These are phyloP conservation scores for Penicillium sp. DNA, from an alignment of 2,329 filamentous ascomycete species.

Conservation along the genomic window DNA sequence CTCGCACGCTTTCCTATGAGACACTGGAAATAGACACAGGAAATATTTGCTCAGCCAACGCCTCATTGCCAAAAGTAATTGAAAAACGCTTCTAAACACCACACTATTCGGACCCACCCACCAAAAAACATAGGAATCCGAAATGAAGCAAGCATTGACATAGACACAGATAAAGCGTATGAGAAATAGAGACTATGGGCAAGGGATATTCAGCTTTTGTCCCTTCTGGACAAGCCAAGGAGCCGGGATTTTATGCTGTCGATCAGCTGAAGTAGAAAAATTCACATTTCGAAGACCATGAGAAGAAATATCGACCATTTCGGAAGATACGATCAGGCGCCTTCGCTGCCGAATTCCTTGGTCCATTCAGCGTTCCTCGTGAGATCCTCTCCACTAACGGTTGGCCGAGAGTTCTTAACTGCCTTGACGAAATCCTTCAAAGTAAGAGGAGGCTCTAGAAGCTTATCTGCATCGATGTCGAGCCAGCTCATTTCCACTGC, in stretches of 20 bases:
- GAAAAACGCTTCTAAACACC: constrained; percentile 33
- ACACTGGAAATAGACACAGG: constrained; percentile 13
- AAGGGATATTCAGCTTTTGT: neutral
- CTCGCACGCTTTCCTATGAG: constrained; percentile 6
- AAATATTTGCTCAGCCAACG: constrained; percentile 25
- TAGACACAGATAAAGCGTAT: neutral
- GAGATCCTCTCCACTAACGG: constrained; percentile 84
- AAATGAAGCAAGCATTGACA: constrained; percentile 8
- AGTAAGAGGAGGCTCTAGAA: constrained; percentile 81
- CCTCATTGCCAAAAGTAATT: constrained; percentile 24
- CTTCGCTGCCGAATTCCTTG: constrained; percentile 91
- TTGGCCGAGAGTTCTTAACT: constrained; percentile 82
- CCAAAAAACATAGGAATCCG: constrained; percentile 7
- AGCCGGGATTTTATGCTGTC: neutral
- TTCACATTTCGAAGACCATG: neutral
- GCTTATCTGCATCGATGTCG: constrained; percentile 75
- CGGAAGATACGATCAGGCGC: constrained; percentile 48
- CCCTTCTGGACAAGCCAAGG: neutral
- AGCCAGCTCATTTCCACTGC: constrained; percentile 94
- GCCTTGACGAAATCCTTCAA: constrained; percentile 94
- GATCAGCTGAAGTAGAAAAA: neutral
- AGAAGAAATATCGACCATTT: neutral
- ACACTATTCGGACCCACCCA: constrained; percentile 16
- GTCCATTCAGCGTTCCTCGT: constrained; percentile 89
- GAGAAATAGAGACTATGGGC: neutral